Percentiles rank a stretch among this genome's conserved stretches.
Conservation (phyloP, 208 protist genomes). For the Leishmania lainsoni region DNA sequence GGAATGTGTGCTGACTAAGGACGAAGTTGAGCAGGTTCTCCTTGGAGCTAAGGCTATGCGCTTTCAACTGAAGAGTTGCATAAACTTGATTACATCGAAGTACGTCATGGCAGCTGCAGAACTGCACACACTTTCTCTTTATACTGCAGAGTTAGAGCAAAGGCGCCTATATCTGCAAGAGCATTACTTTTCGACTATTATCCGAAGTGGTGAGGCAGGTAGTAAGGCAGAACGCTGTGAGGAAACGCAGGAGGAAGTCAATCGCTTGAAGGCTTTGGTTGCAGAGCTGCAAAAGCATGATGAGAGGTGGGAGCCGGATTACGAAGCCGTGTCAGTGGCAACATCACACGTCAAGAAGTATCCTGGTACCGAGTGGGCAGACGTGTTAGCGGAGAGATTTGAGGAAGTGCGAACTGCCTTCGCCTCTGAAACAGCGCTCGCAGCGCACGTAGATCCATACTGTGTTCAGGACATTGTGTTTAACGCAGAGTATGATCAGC, state of each 20-base stretch:
- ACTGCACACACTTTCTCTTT: conserved; percentile 51
- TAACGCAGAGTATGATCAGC: conserved; percentile 1
- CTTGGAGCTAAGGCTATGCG: conserved; percentile 33
- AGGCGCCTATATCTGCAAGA: conserved; percentile 57
- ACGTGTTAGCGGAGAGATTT: conserved; percentile 34
- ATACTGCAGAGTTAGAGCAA: conserved; percentile 56
- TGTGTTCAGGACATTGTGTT: conserved; percentile 39
- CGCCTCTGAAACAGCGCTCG: conserved; percentile 36
- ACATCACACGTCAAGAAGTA: conserved; percentile 40
- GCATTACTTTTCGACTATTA: conserved; percentile 34
- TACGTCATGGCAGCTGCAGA: conserved; percentile 39
- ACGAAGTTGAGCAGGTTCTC: conserved; percentile 53
- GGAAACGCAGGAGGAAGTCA: conserved; percentile 14
- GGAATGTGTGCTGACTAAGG: conserved; percentile 62
- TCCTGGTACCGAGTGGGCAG: conserved; percentile 36
- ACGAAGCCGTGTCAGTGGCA: conserved; percentile 25
- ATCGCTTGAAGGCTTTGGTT: conserved; percentile 37
- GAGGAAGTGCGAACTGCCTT: conserved; percentile 48
- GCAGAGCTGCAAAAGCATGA: conserved; percentile 41
- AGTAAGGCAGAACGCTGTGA: conserved; percentile 1
- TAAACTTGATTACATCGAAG: conserved; percentile 22
- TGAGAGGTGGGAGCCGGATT: conserved; percentile 38
- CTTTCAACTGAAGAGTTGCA: conserved; percentile 40
- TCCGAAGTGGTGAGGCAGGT: conserved; percentile 17
- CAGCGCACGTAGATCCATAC: conserved; percentile 42